Evolutionary conservation across 148 eudicot species (phyloP), one percentile per base, ranked within the genome.

Genomic region (Mesembryanthemum crystallinum): DNA sequence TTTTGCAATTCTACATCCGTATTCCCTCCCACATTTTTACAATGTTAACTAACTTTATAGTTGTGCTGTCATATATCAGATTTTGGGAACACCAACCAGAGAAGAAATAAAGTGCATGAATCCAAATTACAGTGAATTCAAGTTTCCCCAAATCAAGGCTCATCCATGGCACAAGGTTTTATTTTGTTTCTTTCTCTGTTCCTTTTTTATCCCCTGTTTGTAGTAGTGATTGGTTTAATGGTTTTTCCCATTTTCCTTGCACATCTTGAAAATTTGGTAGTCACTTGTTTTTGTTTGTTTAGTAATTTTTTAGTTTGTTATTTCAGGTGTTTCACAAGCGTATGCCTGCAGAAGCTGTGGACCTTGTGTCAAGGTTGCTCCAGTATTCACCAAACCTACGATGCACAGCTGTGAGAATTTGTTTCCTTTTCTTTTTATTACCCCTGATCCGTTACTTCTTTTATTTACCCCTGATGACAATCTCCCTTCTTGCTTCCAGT

Each of bases 81-180:
- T 92, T 79, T 74, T 92, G 77, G 97, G 97, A 68, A 92, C 97
- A 45, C 97, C 97, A 54, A 92, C 97, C 17, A 83, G 97, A 78
- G 97, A 92, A 84, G 97, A 92, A 80, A 90, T 92, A 69, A 92
- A 80, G 82, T 92, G 96, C 83, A 92, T 92, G 97, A 92, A 92
- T 77, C 97, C 96, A 28, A 81, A 89, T 82, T 92, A 92, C 78
- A 90, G 80, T 4, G 95, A 92, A 70, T 92, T 89, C 73, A 90
- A 90, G 87, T 90, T 90, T 78, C 97, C 98, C 15, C 98, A 94
- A 79, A 94, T 94, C 78, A 94, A 94, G 88, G 97, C 98, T 76
- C 97, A 94, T 82, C 97, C 99, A 5, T 95, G 97, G 99, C 97
- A 95, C 86, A 95, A 95, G 96, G 99, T 95, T 64, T 58, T 11